These are phyloP conservation scores for Fraxinus greggii DNA, from an alignment of 305 asterid species.

Conservation along the genomic window DNA sequence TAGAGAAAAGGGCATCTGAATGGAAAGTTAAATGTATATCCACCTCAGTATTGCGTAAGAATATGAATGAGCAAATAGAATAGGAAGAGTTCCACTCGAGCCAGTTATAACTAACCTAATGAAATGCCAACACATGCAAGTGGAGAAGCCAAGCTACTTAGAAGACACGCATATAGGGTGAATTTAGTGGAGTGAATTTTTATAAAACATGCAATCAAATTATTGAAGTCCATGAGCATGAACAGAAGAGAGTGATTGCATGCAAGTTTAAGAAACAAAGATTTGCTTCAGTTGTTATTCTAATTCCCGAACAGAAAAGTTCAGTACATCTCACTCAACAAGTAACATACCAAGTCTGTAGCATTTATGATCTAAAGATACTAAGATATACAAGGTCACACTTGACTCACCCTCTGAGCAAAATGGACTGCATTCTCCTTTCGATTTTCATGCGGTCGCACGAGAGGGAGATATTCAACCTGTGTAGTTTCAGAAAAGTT, in stretches of 20 bases:
- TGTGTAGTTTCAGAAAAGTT: constrained; percentile 30
- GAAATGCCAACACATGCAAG: neutral
- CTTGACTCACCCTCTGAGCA: constrained; percentile 75
- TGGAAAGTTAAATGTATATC: neutral
- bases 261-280: neutral
- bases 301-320: neutral
- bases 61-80: neutral
- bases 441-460: constrained; percentile 63
- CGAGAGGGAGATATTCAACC: constrained; percentile 95
- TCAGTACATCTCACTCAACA: neutral
- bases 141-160: neutral
- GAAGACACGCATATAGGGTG: neutral
- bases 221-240: neutral
- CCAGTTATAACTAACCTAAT: neutral
- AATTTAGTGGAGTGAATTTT: neutral
- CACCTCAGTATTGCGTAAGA: neutral
- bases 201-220: neutral
- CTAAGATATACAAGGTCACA: neutral
- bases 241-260: neutral
- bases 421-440: constrained; percentile 73
- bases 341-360: neutral
- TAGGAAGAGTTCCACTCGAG: neutral
- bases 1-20: neutral
- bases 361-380: neutral
- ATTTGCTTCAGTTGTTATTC: neutral